A percentile compares a stretch with the other conserved stretches of the same genome.
Conservation (phyloP, 306 rosid species). For the Rubus parviflorus region DNA sequence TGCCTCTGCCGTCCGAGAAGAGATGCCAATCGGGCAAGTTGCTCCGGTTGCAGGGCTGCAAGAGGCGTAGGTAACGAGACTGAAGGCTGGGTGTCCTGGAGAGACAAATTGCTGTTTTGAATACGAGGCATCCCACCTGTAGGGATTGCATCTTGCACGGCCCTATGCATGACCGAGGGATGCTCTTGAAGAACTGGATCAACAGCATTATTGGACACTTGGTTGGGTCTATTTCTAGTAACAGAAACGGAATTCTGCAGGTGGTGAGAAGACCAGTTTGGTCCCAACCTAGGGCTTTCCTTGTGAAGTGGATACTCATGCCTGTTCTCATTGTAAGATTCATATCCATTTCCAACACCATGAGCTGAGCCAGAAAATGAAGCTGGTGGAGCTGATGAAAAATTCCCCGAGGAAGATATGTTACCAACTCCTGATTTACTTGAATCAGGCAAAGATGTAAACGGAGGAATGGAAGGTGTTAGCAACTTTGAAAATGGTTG, state of each 20-base stretch:
- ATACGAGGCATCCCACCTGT: conserved; percentile 45
- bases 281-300: conserved; percentile 37
- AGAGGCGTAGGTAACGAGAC: conserved; percentile 46
- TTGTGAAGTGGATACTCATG: conserved; percentile 54
- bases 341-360: conserved; percentile 33
- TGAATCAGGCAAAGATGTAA: conserved; percentile 44
- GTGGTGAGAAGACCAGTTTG: conserved; percentile 54
- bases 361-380: conserved; percentile 45
- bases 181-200: conserved; percentile 51
- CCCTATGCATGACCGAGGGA: conserved; percentile 35
- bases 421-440: conserved; percentile 48
- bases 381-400: conserved; percentile 41
- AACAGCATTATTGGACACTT: conserved; percentile 32
- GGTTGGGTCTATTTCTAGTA: conserved; percentile 43
- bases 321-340: conserved; percentile 48
- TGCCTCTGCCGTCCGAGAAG: conserved; percentile 75
- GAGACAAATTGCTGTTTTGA: conserved; percentile 36
- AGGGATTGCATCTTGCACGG: conserved; percentile 39
- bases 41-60: conserved; percentile 65
- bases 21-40: conserved; percentile 74
- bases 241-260: conserved; percentile 45
- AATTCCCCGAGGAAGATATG: conserved; percentile 44
- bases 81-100: conserved; percentile 42
- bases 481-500: conserved; percentile 42
- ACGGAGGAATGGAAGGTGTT: conserved; percentile 37